Percentiles rank a stretch among this genome's conserved stretches.
These are phyloP conservation scores for Lentinula novae-zelandiae DNA, from an alignment of 1,284 basidiomycete species.

Conservation along the genomic window DNA sequence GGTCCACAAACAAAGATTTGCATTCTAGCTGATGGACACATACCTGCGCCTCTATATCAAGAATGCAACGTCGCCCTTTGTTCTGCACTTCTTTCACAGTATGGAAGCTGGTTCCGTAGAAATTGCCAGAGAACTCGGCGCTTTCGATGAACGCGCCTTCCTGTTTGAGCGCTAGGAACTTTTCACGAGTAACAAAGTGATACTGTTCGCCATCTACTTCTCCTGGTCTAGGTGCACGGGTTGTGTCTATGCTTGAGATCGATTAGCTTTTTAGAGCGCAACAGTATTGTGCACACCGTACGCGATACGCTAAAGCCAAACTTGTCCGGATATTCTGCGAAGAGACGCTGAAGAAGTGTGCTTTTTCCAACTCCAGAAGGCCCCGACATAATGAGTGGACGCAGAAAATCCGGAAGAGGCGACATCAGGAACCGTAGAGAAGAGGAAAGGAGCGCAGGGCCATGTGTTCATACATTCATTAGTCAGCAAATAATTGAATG, in stretches of 20 bases:
- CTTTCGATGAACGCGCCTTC: conserved; percentile 72
- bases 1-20: too few relatives aligned
- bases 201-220: conserved; percentile 83
- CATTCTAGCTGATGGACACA: conserved; percentile 22
- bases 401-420: conserved; percentile 33
- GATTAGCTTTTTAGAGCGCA: conserved; percentile 14
- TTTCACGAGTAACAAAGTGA: conserved; percentile 62
- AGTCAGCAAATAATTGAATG: background rate
- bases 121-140: conserved; percentile 87
- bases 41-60: conserved; percentile 97
- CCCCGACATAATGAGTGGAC: conserved; percentile 40
- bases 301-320: conserved; percentile 97
- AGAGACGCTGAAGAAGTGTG: conserved; percentile 85
- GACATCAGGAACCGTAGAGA: background rate
- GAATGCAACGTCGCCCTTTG: conserved; percentile 76
- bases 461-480: background rate
- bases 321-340: conserved; percentile 76
- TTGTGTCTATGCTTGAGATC: conserved; percentile 70
- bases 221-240: conserved; percentile 79
- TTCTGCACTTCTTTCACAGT: conserved; percentile 55
- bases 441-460: background rate
- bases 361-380: conserved; percentile 92
- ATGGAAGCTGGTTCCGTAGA: conserved; percentile 88
- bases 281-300: conserved; percentile 36
- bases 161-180: conserved; percentile 61